Conservation (phyloP, 805 yeast species). For the Lipomyces mesembrius region DNA sequence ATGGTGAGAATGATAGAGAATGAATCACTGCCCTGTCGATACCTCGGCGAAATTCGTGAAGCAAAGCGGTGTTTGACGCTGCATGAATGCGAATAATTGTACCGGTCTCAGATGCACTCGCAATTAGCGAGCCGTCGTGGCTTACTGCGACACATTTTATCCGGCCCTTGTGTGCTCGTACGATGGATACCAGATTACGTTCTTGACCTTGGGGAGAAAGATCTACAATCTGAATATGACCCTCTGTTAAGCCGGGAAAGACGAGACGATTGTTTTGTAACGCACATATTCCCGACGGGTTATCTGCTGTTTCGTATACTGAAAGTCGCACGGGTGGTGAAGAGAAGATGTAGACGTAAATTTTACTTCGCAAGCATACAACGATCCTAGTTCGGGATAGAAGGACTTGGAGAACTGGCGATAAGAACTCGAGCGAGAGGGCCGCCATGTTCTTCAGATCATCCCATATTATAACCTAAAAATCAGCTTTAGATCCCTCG, state of each 20-base stretch:
- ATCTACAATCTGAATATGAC: constrained; percentile 81
- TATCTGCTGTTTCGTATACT: constrained; percentile 66
- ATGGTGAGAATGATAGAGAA: constrained; percentile 81
- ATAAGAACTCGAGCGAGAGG: constrained; percentile 71
- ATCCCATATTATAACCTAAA: constrained; percentile 79
- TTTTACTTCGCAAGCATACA: constrained; percentile 68
- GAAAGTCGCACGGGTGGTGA: constrained; percentile 74
- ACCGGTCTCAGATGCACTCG: constrained; percentile 82
- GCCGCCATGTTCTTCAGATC: constrained; percentile 79
- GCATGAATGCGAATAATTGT: constrained; percentile 78
- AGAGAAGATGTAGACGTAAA: constrained; percentile 77
- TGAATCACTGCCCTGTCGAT: constrained; percentile 81
- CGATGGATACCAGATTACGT: constrained; percentile 64
- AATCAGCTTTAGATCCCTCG: neutral
- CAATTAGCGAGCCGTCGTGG: constrained; percentile 67
- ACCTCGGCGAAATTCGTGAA: constrained; percentile 90
- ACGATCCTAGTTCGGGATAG: constrained; percentile 77
- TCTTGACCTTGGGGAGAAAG: constrained; percentile 68
- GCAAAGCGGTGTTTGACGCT: constrained; percentile 64
- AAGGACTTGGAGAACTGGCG: constrained; percentile 73
- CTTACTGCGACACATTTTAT: constrained; percentile 68
- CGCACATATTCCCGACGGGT: constrained; percentile 68
- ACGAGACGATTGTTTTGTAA: constrained; percentile 61
- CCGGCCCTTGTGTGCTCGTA: constrained; percentile 75
- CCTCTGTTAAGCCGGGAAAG: constrained; percentile 74